These are phyloP conservation scores for Globisporangium nodosum DNA, from an alignment of 352 stramenopile genomes.

Conservation along the genomic window DNA sequence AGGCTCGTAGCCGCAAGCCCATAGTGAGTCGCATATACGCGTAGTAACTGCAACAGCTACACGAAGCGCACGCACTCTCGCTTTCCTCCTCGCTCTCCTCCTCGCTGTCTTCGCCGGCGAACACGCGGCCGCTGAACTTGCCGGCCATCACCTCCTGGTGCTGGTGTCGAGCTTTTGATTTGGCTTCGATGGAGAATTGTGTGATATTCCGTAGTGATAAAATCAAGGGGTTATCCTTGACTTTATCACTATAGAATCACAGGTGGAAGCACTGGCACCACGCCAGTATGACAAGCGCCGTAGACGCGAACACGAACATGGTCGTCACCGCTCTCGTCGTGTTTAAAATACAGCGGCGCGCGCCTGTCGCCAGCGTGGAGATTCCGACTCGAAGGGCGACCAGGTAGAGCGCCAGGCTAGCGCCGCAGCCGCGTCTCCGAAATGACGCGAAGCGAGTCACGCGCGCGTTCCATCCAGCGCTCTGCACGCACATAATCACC, in stretches of 20 bases:
- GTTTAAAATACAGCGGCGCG: background rate
- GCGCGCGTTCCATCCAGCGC: slow-evolving; percentile 76
- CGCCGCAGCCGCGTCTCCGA: slow-evolving; percentile 71
- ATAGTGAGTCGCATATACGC: background rate
- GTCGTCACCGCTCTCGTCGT: background rate
- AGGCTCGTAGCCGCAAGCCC: background rate
- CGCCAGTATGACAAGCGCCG: background rate
- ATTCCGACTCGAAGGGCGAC: background rate
- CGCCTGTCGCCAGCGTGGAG: background rate
- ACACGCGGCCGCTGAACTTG: slow-evolving; percentile 56
- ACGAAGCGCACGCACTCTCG: slow-evolving; percentile 14
- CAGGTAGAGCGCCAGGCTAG: background rate
- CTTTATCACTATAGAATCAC: slow-evolving; percentile 1
- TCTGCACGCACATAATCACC: slow-evolving; percentile 22
- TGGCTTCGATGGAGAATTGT: background rate
- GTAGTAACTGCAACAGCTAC: background rate
- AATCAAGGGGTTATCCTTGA: background rate
- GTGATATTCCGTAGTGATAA: background rate
- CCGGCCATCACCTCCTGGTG: slow-evolving; percentile 29
- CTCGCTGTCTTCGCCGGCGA: slow-evolving; percentile 76
- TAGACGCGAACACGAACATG: too few species aligned
- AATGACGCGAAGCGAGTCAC: slow-evolving; percentile 78
- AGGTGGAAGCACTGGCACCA: background rate
- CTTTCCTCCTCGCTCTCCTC: slow-evolving; percentile 71
- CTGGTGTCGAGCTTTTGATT: background rate